A percentile compares a stretch with the other conserved stretches of the same genome.
phyloP scores from a whole-genome alignment of 805 yeast genomes.

The Saturnispora serradocipensis region DNA sequence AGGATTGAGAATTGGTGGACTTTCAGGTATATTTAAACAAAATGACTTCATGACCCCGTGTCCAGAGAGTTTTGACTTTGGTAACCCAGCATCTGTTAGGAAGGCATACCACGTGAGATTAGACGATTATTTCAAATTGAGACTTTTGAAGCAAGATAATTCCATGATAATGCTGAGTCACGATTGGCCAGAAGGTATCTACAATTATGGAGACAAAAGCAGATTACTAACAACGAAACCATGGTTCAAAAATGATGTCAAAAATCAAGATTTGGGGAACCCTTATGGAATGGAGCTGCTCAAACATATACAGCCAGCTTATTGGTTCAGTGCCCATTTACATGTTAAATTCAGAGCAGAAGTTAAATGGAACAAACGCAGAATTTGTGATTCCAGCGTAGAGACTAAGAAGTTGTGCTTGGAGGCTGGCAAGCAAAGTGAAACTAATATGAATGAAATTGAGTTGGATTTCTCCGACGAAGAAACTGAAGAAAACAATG shows the following conservation, averaged over 20 bases:
- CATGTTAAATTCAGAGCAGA: slow-evolving; percentile 65
- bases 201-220: slow-evolving; percentile 48
- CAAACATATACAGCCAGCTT: slow-evolving; percentile 44
- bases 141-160: slow-evolving; percentile 26
- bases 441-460: neutral
- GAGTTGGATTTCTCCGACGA: neutral
- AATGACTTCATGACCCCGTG: slow-evolving; percentile 36
- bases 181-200: slow-evolving; percentile 91
- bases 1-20: slow-evolving; percentile 71
- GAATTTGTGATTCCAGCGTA: neutral
- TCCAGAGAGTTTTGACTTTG: slow-evolving; percentile 31
- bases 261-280: slow-evolving; percentile 56
- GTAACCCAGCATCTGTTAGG: slow-evolving; percentile 35
- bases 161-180: slow-evolving; percentile 62
- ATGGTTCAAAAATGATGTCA: slow-evolving; percentile 57
- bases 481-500: neutral
- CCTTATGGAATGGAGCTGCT: slow-evolving; percentile 55
- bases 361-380: slow-evolving; percentile 5
- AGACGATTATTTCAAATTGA: slow-evolving; percentile 49
- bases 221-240: slow-evolving; percentile 51
- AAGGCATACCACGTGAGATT: slow-evolving; percentile 70
- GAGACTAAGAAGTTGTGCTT: neutral
- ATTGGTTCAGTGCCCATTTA: slow-evolving; percentile 87
- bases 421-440: neutral
- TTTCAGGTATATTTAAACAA: slow-evolving; percentile 73